A percentile compares a stretch with the other conserved stretches of the same genome.
These are phyloP conservation scores for Clitocybe nebularis DNA, from an alignment of 1,284 basidiomycete genomes.

Conservation along the genomic window DNA sequence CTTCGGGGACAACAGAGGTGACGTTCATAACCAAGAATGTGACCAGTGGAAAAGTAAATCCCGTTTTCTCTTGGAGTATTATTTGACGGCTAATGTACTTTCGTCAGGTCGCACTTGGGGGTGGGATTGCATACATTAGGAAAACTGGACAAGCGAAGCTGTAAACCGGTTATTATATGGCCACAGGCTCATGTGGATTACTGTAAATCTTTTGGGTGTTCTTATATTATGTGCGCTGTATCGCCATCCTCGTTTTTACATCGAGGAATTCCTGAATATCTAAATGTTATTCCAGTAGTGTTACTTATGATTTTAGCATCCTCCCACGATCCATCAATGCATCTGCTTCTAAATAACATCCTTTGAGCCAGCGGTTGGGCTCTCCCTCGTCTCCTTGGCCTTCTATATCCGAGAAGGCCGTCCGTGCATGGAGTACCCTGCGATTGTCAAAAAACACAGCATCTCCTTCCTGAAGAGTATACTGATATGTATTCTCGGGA, in stretches of 20 bases:
- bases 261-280: not conserved
- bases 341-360: conserved; percentile 84
- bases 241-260: not conserved
- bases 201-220: no score
- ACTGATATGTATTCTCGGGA: conserved; percentile 53
- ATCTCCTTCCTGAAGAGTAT: conserved; percentile 80
- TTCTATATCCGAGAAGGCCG: conserved; percentile 60
- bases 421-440: conserved; percentile 86
- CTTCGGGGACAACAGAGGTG: conserved; percentile 64
- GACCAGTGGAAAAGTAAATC: conserved; percentile 60
- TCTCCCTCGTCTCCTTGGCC: conserved; percentile 37
- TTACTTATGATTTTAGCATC: conserved; percentile 28
- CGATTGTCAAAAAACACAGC: conserved; percentile 92
- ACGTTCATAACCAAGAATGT: conserved; percentile 70
- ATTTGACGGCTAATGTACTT: not conserved
- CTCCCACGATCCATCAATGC: conserved; percentile 61
- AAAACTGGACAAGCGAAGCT: conserved; percentile 52
- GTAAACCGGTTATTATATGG: conserved; percentile 24
- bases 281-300: not conserved
- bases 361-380: conserved; percentile 78
- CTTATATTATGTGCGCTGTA: no score
- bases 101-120: conserved; percentile 45
- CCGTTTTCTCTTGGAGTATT: not conserved
- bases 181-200: not conserved
- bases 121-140: conserved; percentile 57